phyloP scores from a whole-genome alignment of 768 basidiomycete species.

The Hygrocybe punicea region DNA sequence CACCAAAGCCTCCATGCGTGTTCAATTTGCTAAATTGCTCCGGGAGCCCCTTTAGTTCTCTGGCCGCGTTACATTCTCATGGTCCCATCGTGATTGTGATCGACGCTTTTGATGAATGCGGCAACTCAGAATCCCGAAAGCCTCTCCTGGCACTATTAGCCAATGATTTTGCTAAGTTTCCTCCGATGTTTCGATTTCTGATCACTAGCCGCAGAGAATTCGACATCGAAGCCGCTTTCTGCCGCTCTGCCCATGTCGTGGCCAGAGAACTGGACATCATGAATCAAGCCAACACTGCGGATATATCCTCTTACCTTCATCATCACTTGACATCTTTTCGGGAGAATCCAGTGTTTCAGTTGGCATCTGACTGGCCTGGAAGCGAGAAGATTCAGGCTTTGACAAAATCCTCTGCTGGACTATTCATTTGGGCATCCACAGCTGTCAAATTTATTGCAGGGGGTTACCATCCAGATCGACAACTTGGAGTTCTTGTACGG shows the following conservation, averaged over 20 bases:
- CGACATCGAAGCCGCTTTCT: slow-evolving; percentile 12
- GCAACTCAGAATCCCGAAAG: slow-evolving; percentile 1
- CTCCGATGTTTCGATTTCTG: slow-evolving; percentile 14
- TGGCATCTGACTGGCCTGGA: slow-evolving; percentile 17
- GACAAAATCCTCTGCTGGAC: slow-evolving; percentile 9
- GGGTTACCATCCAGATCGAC: slow-evolving; percentile 7
- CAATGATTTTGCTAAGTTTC: slow-evolving; percentile 9
- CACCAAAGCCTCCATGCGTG: neutral
- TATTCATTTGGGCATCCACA: slow-evolving; percentile 24
- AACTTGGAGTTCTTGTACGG: slow-evolving; percentile 1
- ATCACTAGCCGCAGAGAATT: slow-evolving; percentile 18
- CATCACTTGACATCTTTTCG: neutral
- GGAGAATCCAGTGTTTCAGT: neutral
- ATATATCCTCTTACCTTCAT: slow-evolving; percentile 6
- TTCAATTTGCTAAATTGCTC: slow-evolving; percentile 2
- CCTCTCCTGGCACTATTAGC: slow-evolving; percentile 13
- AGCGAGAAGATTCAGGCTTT: slow-evolving; percentile 4
- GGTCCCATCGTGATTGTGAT: slow-evolving; percentile 15
- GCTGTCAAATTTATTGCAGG: slow-evolving; percentile 18
- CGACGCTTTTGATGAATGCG: slow-evolving; percentile 27
- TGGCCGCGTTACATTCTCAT: neutral
- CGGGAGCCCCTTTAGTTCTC: neutral
- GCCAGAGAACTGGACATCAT: neutral
- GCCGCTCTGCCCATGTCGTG: neutral
- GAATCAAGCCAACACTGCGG: neutral